These are phyloP conservation scores for Rhodosporidiobolus sp. DNA, from an alignment of 768 basidiomycete species.

Conservation along the genomic window DNA sequence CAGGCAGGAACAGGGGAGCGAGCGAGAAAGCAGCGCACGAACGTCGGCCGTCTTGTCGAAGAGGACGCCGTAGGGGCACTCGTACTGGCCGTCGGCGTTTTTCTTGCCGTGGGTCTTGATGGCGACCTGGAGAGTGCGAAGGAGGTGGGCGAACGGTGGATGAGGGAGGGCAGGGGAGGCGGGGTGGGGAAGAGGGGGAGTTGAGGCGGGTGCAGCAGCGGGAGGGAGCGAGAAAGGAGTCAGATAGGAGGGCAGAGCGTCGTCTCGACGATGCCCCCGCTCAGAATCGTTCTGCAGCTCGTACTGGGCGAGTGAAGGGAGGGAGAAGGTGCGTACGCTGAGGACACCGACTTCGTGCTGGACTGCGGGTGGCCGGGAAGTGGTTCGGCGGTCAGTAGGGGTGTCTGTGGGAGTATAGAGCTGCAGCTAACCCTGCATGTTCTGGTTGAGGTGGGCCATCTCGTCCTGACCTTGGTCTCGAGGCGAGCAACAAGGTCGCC, in stretches of 20 bases:
- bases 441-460: no score
- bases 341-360: conserved; percentile 24
- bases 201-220: background rate
- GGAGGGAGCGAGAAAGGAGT: background rate
- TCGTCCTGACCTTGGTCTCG: no score
- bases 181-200: background rate
- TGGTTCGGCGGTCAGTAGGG: background rate
- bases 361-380: background rate
- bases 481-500: no score
- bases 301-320: background rate
- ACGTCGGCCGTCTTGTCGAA: conserved; percentile 22
- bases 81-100: background rate
- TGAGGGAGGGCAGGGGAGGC: no score
- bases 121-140: conserved; percentile 4
- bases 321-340: background rate
- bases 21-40: background rate
- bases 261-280: no score
- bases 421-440: background rate
- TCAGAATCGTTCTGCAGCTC: background rate
- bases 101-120: conserved; percentile 24
- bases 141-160: background rate
- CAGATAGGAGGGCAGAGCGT: background rate
- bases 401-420: background rate
- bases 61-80: conserved; percentile 19
- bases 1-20: background rate